A percentile compares a stretch with the other conserved stretches of the same genome.
Evolutionary conservation across 1,139 yeast genomes (phyloP).

Genomic region (Meyerozyma sp.): DNA sequence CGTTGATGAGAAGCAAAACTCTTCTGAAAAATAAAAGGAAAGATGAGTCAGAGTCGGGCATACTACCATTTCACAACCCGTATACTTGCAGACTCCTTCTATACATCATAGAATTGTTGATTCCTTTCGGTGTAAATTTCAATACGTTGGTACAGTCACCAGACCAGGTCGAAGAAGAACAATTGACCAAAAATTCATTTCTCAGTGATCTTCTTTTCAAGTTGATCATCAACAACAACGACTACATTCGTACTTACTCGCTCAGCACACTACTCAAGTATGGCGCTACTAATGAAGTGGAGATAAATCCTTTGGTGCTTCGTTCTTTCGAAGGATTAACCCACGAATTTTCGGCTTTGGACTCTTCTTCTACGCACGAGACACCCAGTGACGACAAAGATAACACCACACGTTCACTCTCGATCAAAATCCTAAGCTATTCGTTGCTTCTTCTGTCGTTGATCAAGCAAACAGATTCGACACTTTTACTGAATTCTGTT

Average conservation of each 20-base stretch:
- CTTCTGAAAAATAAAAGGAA: slow-evolving; percentile 15
- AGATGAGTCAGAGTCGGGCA: slow-evolving; percentile 12
- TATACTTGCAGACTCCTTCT: slow-evolving; percentile 32
- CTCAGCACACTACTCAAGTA: slow-evolving; percentile 28
- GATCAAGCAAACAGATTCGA: slow-evolving; percentile 33
- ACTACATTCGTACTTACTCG: slow-evolving; percentile 34
- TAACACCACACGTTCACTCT: slow-evolving; percentile 17
- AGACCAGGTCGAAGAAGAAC: slow-evolving; percentile 11
- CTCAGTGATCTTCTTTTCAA: slow-evolving; percentile 27
- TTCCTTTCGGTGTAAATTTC: slow-evolving; percentile 37
- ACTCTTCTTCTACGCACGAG: slow-evolving; percentile 2
- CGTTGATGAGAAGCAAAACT: slow-evolving; percentile 21
- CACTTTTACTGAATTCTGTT: slow-evolving; percentile 36
- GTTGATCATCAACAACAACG: slow-evolving; percentile 28
- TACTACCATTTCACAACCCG: slow-evolving; percentile 30
- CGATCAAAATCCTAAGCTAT: slow-evolving; percentile 26
- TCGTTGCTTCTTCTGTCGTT: slow-evolving; percentile 35
- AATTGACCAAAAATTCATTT: slow-evolving; percentile 7
- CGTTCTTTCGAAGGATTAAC: slow-evolving; percentile 28
- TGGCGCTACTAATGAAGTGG: slow-evolving; percentile 27
- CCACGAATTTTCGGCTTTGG: slow-evolving; percentile 23
- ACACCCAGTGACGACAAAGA: slow-evolving; percentile 13
- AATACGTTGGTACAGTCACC: slow-evolving; percentile 16
- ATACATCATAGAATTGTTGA: slow-evolving; percentile 23
- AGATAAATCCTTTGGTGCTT: slow-evolving; percentile 32